A percentile compares a stretch with the other conserved stretches of the same genome.
Evolutionary conservation across 352 stramenopile genomes (phyloP).

Genomic region (Pythium sp.): DNA sequence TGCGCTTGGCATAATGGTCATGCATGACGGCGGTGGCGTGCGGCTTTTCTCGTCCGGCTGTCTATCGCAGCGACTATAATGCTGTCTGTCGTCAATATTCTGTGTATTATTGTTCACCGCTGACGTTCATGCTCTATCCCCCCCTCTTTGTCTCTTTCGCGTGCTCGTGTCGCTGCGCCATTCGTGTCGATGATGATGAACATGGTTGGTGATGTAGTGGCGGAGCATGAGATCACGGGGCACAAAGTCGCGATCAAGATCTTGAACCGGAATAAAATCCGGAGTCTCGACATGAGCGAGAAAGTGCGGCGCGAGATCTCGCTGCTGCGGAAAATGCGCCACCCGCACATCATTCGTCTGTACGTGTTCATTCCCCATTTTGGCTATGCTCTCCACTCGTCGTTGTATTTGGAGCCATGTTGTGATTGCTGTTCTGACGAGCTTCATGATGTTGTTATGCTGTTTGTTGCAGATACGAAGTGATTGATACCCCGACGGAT

Average conservation of each 20-base stretch:
- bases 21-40: background rate
- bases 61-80: background rate
- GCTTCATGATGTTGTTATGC: background rate
- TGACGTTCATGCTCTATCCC: conserved; percentile 1
- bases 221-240: conserved; percentile 96
- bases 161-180: background rate
- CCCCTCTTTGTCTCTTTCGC: background rate
- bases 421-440: background rate
- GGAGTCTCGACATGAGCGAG: conserved; percentile 98
- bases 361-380: conserved; percentile 44
- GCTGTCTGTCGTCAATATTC: background rate
- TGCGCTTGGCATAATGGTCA: background rate
- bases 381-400: no score
- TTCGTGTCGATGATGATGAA: background rate
- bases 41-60: background rate
- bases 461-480: conserved; percentile 83
- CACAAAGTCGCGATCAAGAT: conserved; percentile 99
- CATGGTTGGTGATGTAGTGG: conserved; percentile 62
- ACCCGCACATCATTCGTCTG: conserved; percentile 99
- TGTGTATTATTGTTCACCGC: conserved; percentile 6
- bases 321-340: conserved; percentile 97
- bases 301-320: conserved; percentile 99
- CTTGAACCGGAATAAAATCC: conserved; percentile 99
- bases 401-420: background rate
- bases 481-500: conserved; percentile 99